Evolutionary conservation across 1,139 yeast genomes (phyloP).

Genomic region (Saccharomyces hybrid): DNA sequence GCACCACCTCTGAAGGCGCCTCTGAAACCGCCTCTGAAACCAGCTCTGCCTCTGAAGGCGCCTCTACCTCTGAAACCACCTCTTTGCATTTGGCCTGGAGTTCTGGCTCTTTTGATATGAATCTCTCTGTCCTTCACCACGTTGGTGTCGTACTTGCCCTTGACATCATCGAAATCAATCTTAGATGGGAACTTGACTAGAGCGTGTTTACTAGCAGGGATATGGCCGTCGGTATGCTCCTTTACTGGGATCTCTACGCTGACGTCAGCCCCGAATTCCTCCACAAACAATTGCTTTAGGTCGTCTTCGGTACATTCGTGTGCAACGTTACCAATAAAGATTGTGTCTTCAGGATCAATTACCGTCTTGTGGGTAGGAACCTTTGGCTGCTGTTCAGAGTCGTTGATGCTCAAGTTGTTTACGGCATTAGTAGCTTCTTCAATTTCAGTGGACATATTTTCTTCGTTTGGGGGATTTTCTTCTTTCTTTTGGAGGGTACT

Average conservation of each 20-base stretch:
- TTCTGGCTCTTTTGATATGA: constrained; percentile 28
- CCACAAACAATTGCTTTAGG: constrained; percentile 21
- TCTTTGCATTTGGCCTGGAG: constrained; percentile 17
- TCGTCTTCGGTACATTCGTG: constrained; percentile 26
- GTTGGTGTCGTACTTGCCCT: constrained; percentile 27
- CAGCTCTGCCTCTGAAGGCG: background rate
- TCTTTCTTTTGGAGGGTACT: background rate
- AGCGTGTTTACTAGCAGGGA: constrained; percentile 28
- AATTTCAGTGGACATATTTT: constrained; percentile 9
- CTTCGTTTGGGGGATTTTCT: background rate
- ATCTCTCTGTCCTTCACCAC: constrained; percentile 28
- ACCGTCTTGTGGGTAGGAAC: constrained; percentile 10
- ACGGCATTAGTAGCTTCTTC: constrained; percentile 6
- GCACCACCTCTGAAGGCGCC: no score
- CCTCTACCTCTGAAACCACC: constrained; percentile 13
- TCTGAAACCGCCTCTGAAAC: no score
- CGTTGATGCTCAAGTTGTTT: constrained; percentile 2
- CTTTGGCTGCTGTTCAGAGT: constrained; percentile 5
- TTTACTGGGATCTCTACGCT: constrained; percentile 28
- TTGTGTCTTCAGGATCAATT: constrained; percentile 30
- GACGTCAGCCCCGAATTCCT: constrained; percentile 21
- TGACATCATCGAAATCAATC: constrained; percentile 27
- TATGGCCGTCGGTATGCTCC: constrained; percentile 20
- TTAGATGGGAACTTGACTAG: constrained; percentile 27
- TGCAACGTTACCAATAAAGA: constrained; percentile 30